Percentiles rank a stretch among this genome's conserved stretches.
phyloP scores from a whole-genome alignment of 768 basidiomycete species.

The Artomyces pyxidatus region DNA sequence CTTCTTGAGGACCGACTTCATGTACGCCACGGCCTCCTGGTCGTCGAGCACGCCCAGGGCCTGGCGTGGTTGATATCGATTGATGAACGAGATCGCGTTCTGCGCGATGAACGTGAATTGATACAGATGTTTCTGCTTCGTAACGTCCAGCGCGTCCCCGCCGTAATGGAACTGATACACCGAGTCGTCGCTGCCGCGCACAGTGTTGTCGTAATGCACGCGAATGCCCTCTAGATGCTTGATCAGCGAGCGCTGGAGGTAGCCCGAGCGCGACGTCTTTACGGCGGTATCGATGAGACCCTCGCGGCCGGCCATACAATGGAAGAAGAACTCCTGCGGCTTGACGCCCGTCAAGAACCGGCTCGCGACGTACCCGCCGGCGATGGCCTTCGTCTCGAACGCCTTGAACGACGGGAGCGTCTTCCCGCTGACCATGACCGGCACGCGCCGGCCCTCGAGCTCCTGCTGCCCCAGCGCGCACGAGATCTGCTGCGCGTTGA shows the following conservation, averaged over 20 bases:
- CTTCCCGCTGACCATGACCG: slow-evolving; percentile 98
- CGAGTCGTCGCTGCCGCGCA: slow-evolving; percentile 89
- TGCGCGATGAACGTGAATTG: slow-evolving; percentile 91
- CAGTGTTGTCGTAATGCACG: slow-evolving; percentile 96
- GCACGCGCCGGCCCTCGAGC: slow-evolving; percentile 95
- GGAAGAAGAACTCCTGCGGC: slow-evolving; percentile 99
- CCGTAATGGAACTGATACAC: slow-evolving; percentile 97
- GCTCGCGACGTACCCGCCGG: slow-evolving; percentile 96
- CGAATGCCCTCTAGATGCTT: slow-evolving; percentile 97
- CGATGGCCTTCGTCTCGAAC: slow-evolving; percentile 97
- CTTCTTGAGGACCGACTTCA: slow-evolving; percentile 86
- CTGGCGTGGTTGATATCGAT: slow-evolving; percentile 55
- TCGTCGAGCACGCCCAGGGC: slow-evolving; percentile 55
- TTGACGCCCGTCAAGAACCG: slow-evolving; percentile 97
- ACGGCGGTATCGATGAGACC: slow-evolving; percentile 99
- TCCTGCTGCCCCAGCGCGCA: slow-evolving; percentile 97
- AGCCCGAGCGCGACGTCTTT: slow-evolving; percentile 97
- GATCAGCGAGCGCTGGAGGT: slow-evolving; percentile 95
- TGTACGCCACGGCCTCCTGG: slow-evolving; percentile 61
- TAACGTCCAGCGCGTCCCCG: slow-evolving; percentile 93
- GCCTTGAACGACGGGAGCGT: slow-evolving; percentile 94
- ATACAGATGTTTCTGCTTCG: slow-evolving; percentile 90
- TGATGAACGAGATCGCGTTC: slow-evolving; percentile 75
- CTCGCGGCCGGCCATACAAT: slow-evolving; percentile 99
- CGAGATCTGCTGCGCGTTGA: slow-evolving; percentile 98